Base-by-base conservation (phyloP, 1,139 yeast species). In the Yamadazyma siamensis region DNA sequence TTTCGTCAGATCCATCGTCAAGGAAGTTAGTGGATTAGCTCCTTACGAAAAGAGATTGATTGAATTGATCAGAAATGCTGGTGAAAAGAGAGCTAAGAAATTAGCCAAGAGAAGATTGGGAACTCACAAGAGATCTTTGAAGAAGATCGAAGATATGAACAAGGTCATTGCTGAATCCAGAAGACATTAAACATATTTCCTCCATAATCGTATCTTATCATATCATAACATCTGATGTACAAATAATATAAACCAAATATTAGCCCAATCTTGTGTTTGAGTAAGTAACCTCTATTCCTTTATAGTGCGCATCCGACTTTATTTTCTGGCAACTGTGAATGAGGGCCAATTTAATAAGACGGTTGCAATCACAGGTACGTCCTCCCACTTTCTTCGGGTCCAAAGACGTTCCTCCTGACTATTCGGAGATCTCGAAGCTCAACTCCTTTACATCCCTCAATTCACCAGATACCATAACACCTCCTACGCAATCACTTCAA, bases 21-120 rank as follows among this genome's bases (percentile, higher is more conserved):
- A 82, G 67, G 99, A 94, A 77, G 97, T 94, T 61, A 77, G 96
- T 54, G 98, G 98, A 67, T 82, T 89, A 66, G 96, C 99, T 55
- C 98, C 99, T 75, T 94, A 94, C 75, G 98, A 94, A 79, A 89
- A 96, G 80, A 89, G 99, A 79, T 82, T 91, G 70, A 84, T 94
- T 64, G 99, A 94, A 77, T 81, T 94, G 77, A 80, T 94, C 84
- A 91, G 98, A 82, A 94, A 94, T 79, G 91, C 96, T 66, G 96
- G 96, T 82, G 99, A 94, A 78, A 94, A 94, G 95, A 94, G 98
- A 80, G 98, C 99, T 58, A 87, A 94, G 86, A 94, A 94, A 88
- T 89, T 94, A 67, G 96, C 97, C 56, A 94, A 94, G 94, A 91
- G 87, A 95, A 91, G 96, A 91, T 87, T 94, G 69, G 99, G 99